phyloP scores from a whole-genome alignment of 1,284 basidiomycete species.

The Malassezia globosa region DNA sequence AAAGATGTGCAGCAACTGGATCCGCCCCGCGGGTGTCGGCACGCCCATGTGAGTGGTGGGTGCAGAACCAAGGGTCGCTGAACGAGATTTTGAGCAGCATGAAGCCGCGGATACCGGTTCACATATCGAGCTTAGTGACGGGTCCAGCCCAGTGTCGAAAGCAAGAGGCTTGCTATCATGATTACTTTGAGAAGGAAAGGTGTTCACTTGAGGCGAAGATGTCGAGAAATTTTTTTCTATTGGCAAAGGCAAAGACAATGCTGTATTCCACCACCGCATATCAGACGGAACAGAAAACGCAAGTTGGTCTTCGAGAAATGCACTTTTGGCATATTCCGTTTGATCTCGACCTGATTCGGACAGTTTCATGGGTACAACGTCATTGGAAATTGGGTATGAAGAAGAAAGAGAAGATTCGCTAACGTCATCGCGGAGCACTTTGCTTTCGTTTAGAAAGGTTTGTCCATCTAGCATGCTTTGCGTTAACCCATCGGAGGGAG shows the following conservation, averaged over 20 bases:
- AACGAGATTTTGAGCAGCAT: too few species aligned
- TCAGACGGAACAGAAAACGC: constrained; percentile 43
- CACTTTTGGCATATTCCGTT: constrained; percentile 9
- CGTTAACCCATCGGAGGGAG: constrained; percentile 25
- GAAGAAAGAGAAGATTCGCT: background rate
- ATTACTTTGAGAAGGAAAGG: too few species aligned
- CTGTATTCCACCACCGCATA: constrained; percentile 43
- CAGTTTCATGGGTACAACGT: background rate
- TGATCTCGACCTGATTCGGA: background rate
- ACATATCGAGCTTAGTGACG: too few species aligned
- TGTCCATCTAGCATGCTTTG: constrained; percentile 4
- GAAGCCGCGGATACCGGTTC: too few species aligned
- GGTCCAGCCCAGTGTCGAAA: too few species aligned
- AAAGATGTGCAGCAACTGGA: too few species aligned
- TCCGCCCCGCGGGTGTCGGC: too few species aligned
- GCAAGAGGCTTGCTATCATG: too few species aligned
- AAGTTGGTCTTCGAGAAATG: constrained; percentile 29
- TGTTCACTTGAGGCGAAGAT: too few species aligned
- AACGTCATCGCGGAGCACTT: constrained; percentile 8
- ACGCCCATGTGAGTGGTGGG: too few species aligned
- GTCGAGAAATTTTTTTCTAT: too few species aligned
- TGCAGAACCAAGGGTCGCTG: too few species aligned
- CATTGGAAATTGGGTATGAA: background rate
- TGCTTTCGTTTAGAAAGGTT: background rate
- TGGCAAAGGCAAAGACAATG: constrained; percentile 17